These are phyloP conservation scores for Xylaria grammica DNA, from an alignment of 495 filamentous ascomycete species.

Conservation along the genomic window DNA sequence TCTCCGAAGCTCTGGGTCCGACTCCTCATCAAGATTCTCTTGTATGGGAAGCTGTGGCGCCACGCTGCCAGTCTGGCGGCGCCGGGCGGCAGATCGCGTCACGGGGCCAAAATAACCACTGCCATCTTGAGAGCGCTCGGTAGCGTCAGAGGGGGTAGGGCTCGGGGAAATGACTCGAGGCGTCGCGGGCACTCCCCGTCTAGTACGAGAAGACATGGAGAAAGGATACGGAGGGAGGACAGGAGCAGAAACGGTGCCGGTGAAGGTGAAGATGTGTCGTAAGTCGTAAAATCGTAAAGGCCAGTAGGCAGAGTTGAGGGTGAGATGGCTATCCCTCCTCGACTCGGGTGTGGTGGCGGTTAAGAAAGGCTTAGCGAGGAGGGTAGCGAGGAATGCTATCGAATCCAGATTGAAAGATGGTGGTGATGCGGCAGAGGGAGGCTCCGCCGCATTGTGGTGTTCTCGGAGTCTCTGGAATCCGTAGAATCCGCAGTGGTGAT, in stretches of 20 bases:
- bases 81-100: conserved; percentile 67
- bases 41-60: conserved; percentile 41
- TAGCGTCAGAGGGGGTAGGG: conserved; percentile 65
- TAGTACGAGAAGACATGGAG: conserved; percentile 45
- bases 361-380: conserved; percentile 24
- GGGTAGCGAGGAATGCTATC: conserved; percentile 37
- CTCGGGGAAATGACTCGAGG: conserved; percentile 76
- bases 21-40: conserved; percentile 44
- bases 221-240: conserved; percentile 53
- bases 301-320: conserved; percentile 40
- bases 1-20: conserved; percentile 49
- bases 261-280: conserved; percentile 53
- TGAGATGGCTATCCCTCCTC: conserved; percentile 54
- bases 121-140: conserved; percentile 48
- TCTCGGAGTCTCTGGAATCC: conserved; percentile 11
- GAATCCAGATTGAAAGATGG: conserved; percentile 52
- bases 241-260: conserved; percentile 55
- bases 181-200: conserved; percentile 61
- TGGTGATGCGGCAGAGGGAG: conserved; percentile 40
- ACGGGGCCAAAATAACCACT: conserved; percentile 65
- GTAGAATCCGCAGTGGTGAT: not conserved
- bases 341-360: conserved; percentile 45
- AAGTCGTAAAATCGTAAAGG: conserved; percentile 50
- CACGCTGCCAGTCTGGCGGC: conserved; percentile 42
- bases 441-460: conserved; percentile 41